A percentile compares a stretch with the other conserved stretches of the same genome.
Evolutionary conservation across 441 rosid genomes (phyloP).

Genomic region (Pelargonium exstipulatum): DNA sequence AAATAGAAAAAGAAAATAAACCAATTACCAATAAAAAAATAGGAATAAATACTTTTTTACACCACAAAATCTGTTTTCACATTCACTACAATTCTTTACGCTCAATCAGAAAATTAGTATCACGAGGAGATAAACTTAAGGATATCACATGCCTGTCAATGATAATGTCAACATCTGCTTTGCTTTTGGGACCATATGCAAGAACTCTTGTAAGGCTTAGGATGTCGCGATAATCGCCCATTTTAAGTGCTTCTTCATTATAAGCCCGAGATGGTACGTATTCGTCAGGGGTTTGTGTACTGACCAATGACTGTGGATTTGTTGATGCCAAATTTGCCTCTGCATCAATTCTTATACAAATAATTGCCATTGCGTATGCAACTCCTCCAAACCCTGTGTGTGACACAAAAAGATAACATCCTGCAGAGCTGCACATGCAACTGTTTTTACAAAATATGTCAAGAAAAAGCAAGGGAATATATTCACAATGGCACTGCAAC

Average conservation of each 20-base stretch:
- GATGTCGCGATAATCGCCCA: constrained; percentile 97
- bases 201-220: constrained; percentile 95
- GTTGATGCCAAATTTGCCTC: constrained; percentile 36
- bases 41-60: not conserved
- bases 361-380: constrained; percentile 89
- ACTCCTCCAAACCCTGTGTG: constrained; percentile 96
- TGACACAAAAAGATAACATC: constrained; percentile 80
- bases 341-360: constrained; percentile 66
- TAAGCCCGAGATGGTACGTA: constrained; percentile 44
- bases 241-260: constrained; percentile 67
- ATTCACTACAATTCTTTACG: not conserved
- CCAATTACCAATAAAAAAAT: not conserved
- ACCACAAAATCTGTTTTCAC: not conserved
- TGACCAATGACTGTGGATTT: constrained; percentile 27
- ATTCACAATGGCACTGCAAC: not conserved
- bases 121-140: constrained; percentile 1
- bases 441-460: not conserved
- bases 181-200: constrained; percentile 85
- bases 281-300: constrained; percentile 34
- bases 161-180: constrained; percentile 74
- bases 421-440: constrained; percentile 42
- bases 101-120: not conserved
- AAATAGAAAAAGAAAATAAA: not conserved
- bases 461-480: not conserved
- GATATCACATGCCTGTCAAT: constrained; percentile 48